Conservation (phyloP, 805 yeast genomes). For the Candida ovalis region DNA sequence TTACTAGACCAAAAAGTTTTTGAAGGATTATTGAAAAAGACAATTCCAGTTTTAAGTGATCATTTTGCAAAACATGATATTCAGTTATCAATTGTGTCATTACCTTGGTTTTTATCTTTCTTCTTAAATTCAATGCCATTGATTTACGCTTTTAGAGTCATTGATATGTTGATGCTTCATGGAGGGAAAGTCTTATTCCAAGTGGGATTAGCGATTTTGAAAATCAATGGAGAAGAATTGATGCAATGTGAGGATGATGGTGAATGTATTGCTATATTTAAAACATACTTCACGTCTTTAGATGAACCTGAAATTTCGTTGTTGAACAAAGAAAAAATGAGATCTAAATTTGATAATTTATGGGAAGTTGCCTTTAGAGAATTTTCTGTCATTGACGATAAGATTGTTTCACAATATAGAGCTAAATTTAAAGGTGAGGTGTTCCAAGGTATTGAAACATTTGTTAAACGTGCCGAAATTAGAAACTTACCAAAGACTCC, state of each 20-base stretch:
- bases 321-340: conserved; percentile 57
- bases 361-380: conserved; percentile 91
- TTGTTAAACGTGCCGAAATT: conserved; percentile 88
- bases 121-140: conserved; percentile 93
- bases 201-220: conserved; percentile 86
- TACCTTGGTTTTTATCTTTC: conserved; percentile 94
- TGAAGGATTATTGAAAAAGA: conserved; percentile 82
- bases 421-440: conserved; percentile 70
- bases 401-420: conserved; percentile 64
- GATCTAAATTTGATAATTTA: conserved; percentile 85
- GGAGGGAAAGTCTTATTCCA: conserved; percentile 90
- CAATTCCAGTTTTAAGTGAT: conserved; percentile 84
- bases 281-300: conserved; percentile 71
- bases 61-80: conserved; percentile 79
- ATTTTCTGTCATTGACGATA: conserved; percentile 76
- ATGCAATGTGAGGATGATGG: conserved; percentile 88
- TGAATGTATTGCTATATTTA: conserved; percentile 78
- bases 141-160: conserved; percentile 85
- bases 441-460: conserved; percentile 79
- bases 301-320: conserved; percentile 75
- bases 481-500: conserved; percentile 77
- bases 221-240: conserved; percentile 82
- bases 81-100: conserved; percentile 85
- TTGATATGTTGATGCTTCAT: conserved; percentile 85
- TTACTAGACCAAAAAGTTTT: conserved; percentile 89